These are phyloP conservation scores for Peniophora sp. DNA, from an alignment of 1,284 basidiomycete genomes.

Conservation along the genomic window DNA sequence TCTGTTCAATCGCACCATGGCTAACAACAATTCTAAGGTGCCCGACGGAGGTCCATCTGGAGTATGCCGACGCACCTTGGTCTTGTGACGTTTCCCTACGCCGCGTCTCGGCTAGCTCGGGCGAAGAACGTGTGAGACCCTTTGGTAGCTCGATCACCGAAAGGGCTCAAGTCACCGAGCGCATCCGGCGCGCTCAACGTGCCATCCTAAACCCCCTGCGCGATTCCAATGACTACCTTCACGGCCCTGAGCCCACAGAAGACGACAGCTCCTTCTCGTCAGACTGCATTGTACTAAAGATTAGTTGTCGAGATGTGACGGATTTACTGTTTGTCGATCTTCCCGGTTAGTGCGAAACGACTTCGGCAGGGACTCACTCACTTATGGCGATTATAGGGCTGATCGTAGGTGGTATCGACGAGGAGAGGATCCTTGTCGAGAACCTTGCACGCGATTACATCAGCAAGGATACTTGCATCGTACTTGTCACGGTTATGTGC, in stretches of 20 bases:
- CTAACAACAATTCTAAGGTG: slow-evolving; percentile 34
- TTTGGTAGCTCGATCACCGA: slow-evolving; percentile 48
- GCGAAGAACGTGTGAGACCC: slow-evolving; percentile 30
- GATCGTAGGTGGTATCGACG: slow-evolving; percentile 42
- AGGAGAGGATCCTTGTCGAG: slow-evolving; percentile 55
- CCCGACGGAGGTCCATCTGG: slow-evolving; percentile 61
- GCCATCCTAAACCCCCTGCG: slow-evolving; percentile 56
- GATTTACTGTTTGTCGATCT: slow-evolving; percentile 45
- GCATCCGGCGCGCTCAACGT: slow-evolving; percentile 56
- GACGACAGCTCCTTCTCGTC: slow-evolving; percentile 38
- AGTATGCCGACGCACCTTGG: slow-evolving; percentile 41
- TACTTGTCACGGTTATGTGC: slow-evolving; percentile 62
- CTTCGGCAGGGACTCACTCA: slow-evolving; percentile 38
- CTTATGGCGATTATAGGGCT: slow-evolving; percentile 50
- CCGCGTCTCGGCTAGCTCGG: slow-evolving; percentile 35
- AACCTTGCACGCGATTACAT: slow-evolving; percentile 54
- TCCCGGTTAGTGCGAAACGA: slow-evolving; percentile 27
- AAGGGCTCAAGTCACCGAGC: slow-evolving; percentile 47
- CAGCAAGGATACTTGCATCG: slow-evolving; percentile 54
- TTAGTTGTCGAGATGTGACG: slow-evolving; percentile 33
- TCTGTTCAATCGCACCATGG: neutral
- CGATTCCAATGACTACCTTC: slow-evolving; percentile 29
- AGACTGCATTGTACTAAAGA: slow-evolving; percentile 44
- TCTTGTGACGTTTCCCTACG: slow-evolving; percentile 30
- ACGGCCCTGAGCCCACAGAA: slow-evolving; percentile 22